Percentiles rank a stretch among this genome's conserved stretches.
These are phyloP conservation scores for Diplodia sapinea DNA, from an alignment of 2,329 filamentous ascomycete genomes.

Conservation along the genomic window DNA sequence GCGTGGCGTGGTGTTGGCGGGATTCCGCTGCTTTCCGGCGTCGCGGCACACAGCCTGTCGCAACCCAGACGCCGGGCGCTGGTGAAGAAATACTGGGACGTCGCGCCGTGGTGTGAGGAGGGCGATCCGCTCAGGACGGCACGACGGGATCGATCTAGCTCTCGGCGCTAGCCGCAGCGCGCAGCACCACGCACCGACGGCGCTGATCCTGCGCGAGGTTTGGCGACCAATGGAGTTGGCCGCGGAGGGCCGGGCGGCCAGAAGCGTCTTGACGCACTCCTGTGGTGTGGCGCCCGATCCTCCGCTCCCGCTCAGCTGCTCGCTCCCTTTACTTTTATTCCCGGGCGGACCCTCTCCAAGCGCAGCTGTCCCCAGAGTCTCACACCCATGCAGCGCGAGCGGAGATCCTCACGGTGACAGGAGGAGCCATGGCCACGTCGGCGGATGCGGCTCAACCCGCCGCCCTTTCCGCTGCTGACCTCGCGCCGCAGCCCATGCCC, in stretches of 20 bases:
- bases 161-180: neutral
- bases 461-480: constrained; percentile 21
- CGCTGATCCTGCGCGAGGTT: neutral
- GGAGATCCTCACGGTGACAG: constrained; percentile 23
- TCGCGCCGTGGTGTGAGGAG: neutral
- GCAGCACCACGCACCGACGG: neutral
- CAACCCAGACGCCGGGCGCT: too few relatives aligned
- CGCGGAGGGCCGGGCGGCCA: neutral
- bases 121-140: neutral
- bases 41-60: neutral
- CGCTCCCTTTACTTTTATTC: constrained; percentile 27
- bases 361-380: constrained; percentile 10
- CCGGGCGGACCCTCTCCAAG: constrained; percentile 15
- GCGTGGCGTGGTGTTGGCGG: too few relatives aligned
- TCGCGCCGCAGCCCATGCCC: constrained; percentile 8
- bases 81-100: too few relatives aligned
- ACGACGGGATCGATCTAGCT: neutral
- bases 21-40: neutral
- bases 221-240: neutral
- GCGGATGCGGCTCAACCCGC: constrained; percentile 11
- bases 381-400: constrained; percentile 28
- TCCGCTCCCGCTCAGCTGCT: constrained; percentile 17
- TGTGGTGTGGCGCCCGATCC: constrained; percentile 15
- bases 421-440: constrained; percentile 26
- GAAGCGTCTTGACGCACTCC: neutral